Conservation (phyloP, 2,329 filamentous ascomycete genomes). For the Talaromyces funiculosus region DNA sequence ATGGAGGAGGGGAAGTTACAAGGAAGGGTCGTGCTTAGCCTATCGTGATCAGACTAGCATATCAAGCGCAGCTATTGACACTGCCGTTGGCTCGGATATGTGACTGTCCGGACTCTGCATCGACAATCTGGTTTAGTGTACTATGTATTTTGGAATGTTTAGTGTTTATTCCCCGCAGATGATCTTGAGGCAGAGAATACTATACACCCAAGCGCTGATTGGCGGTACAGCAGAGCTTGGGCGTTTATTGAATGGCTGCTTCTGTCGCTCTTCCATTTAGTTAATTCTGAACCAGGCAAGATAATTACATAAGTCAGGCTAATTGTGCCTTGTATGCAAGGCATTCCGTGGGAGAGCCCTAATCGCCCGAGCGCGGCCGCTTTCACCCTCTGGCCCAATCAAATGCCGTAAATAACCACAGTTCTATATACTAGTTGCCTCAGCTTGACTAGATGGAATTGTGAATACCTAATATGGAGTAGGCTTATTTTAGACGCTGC, state of each 20-base stretch:
- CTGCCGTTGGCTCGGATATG: background rate
- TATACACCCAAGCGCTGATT: background rate
- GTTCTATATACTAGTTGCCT: background rate
- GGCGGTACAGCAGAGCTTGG: background rate
- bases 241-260: background rate
- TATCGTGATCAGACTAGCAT: constrained; percentile 21
- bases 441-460: background rate
- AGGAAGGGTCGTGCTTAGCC: constrained; percentile 46
- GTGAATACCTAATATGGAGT: background rate
- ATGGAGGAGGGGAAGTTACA: constrained; percentile 42
- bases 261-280: background rate
- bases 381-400: background rate
- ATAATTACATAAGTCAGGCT: background rate
- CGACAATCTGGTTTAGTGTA: no score
- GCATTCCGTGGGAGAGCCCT: background rate
- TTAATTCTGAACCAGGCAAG: background rate
- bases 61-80: background rate
- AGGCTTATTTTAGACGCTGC: background rate
- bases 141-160: background rate
- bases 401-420: background rate
- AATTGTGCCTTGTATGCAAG: constrained; percentile 3
- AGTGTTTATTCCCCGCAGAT: background rate
- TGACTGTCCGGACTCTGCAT: background rate
- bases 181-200: background rate
- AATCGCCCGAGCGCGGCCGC: background rate